These are phyloP conservation scores for Backusella parvicylindrica DNA, from an alignment of 192 early-diverging fungal genomes.

Conservation along the genomic window DNA sequence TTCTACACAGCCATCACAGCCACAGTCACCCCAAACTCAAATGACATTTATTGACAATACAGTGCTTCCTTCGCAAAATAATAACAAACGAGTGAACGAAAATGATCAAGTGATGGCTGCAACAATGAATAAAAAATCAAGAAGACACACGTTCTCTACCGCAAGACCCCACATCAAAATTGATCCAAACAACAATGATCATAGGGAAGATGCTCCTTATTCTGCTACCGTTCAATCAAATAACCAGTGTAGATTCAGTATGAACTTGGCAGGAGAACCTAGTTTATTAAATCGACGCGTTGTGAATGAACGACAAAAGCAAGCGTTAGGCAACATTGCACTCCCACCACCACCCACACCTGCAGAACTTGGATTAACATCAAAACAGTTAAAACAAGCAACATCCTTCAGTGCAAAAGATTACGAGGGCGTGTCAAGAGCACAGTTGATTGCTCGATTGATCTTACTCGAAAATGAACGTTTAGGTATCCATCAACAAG, in stretches of 20 bases:
- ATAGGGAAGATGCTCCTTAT: background rate
- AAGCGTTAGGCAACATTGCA: slow-evolving; percentile 1
- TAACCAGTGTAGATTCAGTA: background rate
- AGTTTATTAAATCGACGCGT: background rate
- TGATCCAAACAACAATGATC: background rate
- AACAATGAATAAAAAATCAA: slow-evolving; percentile 3
- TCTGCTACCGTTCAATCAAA: background rate
- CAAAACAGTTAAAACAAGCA: background rate
- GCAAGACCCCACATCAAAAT: slow-evolving; percentile 7
- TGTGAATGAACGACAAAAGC: slow-evolving; percentile 1
- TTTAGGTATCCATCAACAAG: background rate
- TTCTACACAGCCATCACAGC: slow-evolving; percentile 1
- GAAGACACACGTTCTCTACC: slow-evolving; percentile 21
- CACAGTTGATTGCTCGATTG: slow-evolving; percentile 5
- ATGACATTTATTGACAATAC: background rate
- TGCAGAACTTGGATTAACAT: slow-evolving; percentile 9
- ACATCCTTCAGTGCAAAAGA: background rate
- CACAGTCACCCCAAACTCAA: background rate
- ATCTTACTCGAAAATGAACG: slow-evolving; percentile 12
- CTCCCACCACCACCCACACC: slow-evolving; percentile 20
- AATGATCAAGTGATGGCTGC: background rate
- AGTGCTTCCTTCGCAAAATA: background rate
- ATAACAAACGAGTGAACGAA: background rate
- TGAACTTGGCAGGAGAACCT: background rate
- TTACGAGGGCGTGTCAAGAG: slow-evolving; percentile 14